Evolutionary conservation across 2,329 filamentous ascomycete genomes (phyloP).

Genomic region (Allantophomopsis lycopodina): DNA sequence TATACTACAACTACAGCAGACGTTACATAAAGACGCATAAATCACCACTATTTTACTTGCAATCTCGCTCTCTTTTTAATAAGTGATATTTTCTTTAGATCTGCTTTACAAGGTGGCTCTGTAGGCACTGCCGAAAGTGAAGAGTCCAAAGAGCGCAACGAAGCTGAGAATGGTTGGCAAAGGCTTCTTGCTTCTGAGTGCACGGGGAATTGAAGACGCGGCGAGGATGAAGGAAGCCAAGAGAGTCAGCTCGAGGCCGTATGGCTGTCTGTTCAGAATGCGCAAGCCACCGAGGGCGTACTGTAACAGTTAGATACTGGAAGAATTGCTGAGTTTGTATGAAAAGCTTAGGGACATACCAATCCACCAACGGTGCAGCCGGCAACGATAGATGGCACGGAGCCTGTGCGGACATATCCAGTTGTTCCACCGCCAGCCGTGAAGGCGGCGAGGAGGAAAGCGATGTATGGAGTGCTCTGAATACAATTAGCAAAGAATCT

Average conservation of each 20-base stretch:
- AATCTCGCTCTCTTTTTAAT: too few species aligned
- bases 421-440: constrained; percentile 80
- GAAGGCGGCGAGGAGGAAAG: constrained; percentile 65
- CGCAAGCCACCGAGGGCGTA: constrained; percentile 71
- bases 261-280: constrained; percentile 59
- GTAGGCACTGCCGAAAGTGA: constrained; percentile 65
- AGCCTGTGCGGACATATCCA: constrained; percentile 75
- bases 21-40: too few species aligned
- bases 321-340: not conserved
- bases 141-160: constrained; percentile 65
- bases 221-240: constrained; percentile 76
- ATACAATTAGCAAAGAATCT: too few species aligned
- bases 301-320: constrained; percentile 3
- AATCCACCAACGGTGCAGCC: constrained; percentile 69
- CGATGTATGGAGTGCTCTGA: constrained; percentile 38
- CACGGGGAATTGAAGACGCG: constrained; percentile 74
- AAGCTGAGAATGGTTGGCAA: constrained; percentile 70
- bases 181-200: constrained; percentile 71
- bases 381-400: constrained; percentile 73
- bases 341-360: constrained; percentile 20
- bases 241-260: constrained; percentile 80
- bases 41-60: too few species aligned
- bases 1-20: too few species aligned
- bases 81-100: not conserved
- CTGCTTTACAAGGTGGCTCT: constrained; percentile 19